Evolutionary conservation across 306 rosid genomes (phyloP), one percentile per base, ranked within the genome.

Genomic region (Morella rubra): DNA sequence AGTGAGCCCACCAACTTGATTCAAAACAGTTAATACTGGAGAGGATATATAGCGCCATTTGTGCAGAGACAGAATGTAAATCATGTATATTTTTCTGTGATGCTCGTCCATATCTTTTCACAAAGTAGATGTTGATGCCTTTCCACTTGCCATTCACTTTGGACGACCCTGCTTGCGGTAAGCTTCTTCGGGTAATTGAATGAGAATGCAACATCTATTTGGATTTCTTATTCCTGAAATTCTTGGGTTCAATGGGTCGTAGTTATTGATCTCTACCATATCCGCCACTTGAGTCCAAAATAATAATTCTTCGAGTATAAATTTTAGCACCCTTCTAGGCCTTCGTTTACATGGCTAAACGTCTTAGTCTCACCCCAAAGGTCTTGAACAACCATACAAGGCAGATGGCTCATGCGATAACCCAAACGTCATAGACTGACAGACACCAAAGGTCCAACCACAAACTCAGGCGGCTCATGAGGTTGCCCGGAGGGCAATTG

Each of bases 1-100:
- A 96, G 98, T 50, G 99, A 96, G 86, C 99, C 99, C 46, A 91
- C 97, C 81, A 96, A 96, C 92, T 71, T 92, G 90, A 96, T 96
- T 77, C 91, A 75, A 44, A 97, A 96, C 59, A 76, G 76, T 84
- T 89, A 74, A 86, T 74, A 75, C 73, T 53, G 78, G 70, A 74
- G 87, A 81, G 24, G 73, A 84, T 47, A 79, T 71, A 77, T 55
- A 78, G 76, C 76, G 72, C 55, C 79, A 80, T 74, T 85, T 73
- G 83, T 76, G 83, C 82, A 84, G 72, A 79, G 83, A 81, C 81
- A 81, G 89, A 89, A 52, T 90, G 98, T 87, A 86, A 82, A 83
- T 90, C 90, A 79, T 94, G 98, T 94, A 91, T 75, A 94, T 91
- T 85, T 76, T 76, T 74, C 84, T 81, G 87, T 82, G 82, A 84